Evolutionary conservation across 306 rosid genomes (phyloP), one percentile per base, ranked within the genome.

Genomic region (Vicia faba): DNA sequence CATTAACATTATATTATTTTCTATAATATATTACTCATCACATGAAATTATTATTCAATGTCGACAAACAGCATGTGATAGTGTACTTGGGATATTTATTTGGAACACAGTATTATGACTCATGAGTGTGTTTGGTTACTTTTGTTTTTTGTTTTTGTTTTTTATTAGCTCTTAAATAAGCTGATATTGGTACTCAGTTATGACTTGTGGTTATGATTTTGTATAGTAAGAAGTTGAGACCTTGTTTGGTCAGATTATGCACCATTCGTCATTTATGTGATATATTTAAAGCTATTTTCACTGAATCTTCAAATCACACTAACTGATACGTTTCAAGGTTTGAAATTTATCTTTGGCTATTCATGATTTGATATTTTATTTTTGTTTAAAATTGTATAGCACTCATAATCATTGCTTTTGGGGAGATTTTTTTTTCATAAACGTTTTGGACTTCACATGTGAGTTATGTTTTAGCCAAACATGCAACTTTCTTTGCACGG

Each of bases 61-160:
- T 51, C 61, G 5, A 55, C 61, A 13, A 26, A 26, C 61, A 55
- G n/a, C 38, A 25, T 26, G 61, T 16, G 39, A 55, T 25, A 50
- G 57, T 45, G 51, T 44, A 5, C 50, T 44, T 13, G 10, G 50
- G 18, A 44, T n/a, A 2, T 55, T 55, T 55, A 55, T 55, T 35
- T 59, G 28, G 3, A 1, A 51, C 31, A 10, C 7, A 19, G 26
- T 51, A 10, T 51, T 9, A 49, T 49, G 56, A 50, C 56, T 10
- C 3, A 8, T 9, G 56, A 49, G 29, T 50, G 19, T 49, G 29
- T 11, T 50, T 9, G 29, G n/a, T 8, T 18, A 4, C 28, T 4
- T 50, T 9, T 50, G 5, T 18, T 8, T 43, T 45, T 4, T 45
- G 18, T 45, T 45, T 45, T 45, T 14, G 7, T 45, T 45, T 45